Percentiles rank a stretch among this genome's conserved stretches.
Conservation (phyloP, 1,139 yeast species). For the Suhomyces atakaporum region DNA sequence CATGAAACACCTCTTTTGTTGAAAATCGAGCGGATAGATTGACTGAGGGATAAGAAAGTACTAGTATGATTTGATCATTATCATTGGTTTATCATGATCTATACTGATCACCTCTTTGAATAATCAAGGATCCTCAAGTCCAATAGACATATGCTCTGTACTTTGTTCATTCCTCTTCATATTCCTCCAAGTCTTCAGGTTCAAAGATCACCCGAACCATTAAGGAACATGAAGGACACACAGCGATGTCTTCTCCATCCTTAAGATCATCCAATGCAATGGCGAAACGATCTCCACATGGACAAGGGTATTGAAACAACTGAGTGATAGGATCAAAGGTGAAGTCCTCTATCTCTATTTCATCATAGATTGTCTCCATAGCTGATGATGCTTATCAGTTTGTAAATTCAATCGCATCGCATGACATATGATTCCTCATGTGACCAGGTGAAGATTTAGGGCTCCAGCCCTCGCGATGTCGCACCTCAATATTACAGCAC, state of each 20-base stretch:
- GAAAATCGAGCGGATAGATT: too few species aligned
- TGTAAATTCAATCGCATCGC: neutral
- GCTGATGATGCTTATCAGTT: neutral
- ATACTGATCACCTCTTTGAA: too few species aligned
- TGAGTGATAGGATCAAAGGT: conserved; percentile 80
- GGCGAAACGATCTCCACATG: conserved; percentile 95
- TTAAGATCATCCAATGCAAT: conserved; percentile 79
- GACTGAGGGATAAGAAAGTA: too few species aligned
- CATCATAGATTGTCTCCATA: conserved; percentile 77
- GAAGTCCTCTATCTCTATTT: conserved; percentile 96
- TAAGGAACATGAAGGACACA: conserved; percentile 93
- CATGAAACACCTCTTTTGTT: too few species aligned
- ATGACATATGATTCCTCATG: conserved; percentile 1
- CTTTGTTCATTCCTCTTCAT: conserved; percentile 13
- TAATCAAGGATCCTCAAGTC: too few species aligned
- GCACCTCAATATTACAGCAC: too few species aligned
- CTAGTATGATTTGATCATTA: too few species aligned
- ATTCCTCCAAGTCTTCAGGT: conserved; percentile 45
- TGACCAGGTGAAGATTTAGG: conserved; percentile 7
- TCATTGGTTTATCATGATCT: too few species aligned
- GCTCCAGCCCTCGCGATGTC: conserved; percentile 14
- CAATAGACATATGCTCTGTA: too few species aligned
- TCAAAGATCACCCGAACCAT: conserved; percentile 93
- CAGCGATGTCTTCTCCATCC: conserved; percentile 93
- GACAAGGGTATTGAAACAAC: conserved; percentile 93